Evolutionary conservation across 768 basidiomycete genomes (phyloP).

Genomic region (Pholiota molesta): DNA sequence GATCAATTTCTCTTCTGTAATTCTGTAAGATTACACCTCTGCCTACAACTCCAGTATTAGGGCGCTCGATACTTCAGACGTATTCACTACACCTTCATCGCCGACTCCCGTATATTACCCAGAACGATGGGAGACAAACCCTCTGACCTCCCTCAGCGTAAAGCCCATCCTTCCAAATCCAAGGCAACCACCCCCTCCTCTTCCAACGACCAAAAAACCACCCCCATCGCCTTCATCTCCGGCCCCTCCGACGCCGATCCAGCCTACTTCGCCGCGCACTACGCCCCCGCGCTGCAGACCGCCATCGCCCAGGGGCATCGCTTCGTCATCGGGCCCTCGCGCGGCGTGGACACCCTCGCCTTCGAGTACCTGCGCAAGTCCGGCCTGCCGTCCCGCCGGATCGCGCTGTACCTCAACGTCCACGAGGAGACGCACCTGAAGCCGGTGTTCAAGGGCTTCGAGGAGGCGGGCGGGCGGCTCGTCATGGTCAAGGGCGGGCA

Average conservation of each 20-base stretch:
- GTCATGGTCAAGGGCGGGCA: slow-evolving; percentile 25
- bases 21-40: no score
- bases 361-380: slow-evolving; percentile 19
- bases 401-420: slow-evolving; percentile 24
- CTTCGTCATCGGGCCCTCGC: slow-evolving; percentile 26
- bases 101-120: no score
- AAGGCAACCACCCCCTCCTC: neutral
- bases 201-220: neutral
- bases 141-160: no score
- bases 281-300: slow-evolving; percentile 13
- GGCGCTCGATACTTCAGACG: no score
- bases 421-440: slow-evolving; percentile 16
- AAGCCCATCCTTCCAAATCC: neutral
- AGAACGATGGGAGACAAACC: no score
- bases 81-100: no score
- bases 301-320: slow-evolving; percentile 24
- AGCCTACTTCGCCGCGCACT: slow-evolving; percentile 23
- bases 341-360: slow-evolving; percentile 25
- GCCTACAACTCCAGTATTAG: no score
- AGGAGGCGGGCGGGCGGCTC: slow-evolving; percentile 19
- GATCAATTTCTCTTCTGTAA: no score
- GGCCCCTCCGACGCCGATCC: slow-evolving; percentile 15
- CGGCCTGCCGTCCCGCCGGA: slow-evolving; percentile 15
- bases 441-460: slow-evolving; percentile 15
- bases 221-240: slow-evolving; percentile 16